Percentiles rank a stretch among this genome's conserved stretches.
Evolutionary conservation across 495 filamentous ascomycete genomes (phyloP).

Genomic region (Chaetomium cochliodes): DNA sequence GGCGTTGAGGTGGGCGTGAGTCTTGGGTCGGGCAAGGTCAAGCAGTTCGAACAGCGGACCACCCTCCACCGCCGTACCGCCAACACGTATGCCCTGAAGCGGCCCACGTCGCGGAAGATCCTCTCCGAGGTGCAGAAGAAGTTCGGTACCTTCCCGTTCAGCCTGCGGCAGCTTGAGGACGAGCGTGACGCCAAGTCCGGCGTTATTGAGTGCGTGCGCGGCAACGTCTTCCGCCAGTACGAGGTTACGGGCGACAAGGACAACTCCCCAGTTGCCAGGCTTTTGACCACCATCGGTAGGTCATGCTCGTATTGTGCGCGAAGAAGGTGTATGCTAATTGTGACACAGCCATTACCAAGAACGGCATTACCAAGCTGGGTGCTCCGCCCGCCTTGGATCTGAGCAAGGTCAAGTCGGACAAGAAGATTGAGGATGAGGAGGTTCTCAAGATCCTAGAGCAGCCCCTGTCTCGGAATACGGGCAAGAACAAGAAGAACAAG

Average conservation of each 20-base stretch:
- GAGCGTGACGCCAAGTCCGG: constrained; percentile 95
- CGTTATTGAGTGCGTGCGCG: constrained; percentile 89
- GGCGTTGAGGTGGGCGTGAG: constrained; percentile 94
- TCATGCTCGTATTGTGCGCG: neutral
- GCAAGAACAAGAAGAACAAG: constrained; percentile 87
- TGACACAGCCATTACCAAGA: constrained; percentile 90
- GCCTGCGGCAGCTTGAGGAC: constrained; percentile 92
- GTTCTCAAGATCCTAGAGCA: constrained; percentile 89
- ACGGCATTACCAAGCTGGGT: constrained; percentile 82
- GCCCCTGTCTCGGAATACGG: constrained; percentile 72
- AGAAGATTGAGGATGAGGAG: constrained; percentile 96
- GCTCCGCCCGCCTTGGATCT: constrained; percentile 70
- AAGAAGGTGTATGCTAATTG: neutral
- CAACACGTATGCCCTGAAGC: constrained; percentile 86
- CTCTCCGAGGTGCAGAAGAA: constrained; percentile 92
- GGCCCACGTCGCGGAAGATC: constrained; percentile 83
- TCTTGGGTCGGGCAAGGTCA: constrained; percentile 89
- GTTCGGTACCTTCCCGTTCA: constrained; percentile 97
- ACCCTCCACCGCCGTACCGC: constrained; percentile 91
- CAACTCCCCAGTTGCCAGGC: constrained; percentile 71
- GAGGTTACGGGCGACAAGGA: constrained; percentile 95
- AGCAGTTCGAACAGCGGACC: constrained; percentile 78
- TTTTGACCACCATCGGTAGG: constrained; percentile 90
- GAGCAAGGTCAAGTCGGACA: constrained; percentile 81
- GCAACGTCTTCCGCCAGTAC: constrained; percentile 87